phyloP scores from a whole-genome alignment of 768 basidiomycete genomes.

The Kwoniella shandongensis region DNA sequence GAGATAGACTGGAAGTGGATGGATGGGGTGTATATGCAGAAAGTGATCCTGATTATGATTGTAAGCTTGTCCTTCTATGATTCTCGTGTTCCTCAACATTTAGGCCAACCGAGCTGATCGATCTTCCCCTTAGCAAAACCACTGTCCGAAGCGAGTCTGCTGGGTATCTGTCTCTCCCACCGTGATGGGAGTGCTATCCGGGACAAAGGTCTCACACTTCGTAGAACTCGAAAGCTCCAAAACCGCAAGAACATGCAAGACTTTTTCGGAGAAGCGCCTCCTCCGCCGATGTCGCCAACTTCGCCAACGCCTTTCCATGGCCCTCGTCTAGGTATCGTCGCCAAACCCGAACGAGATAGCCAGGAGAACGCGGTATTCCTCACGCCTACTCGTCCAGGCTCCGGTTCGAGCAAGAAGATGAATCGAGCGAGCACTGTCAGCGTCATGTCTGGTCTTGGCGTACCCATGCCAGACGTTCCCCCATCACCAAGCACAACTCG shows the following conservation, averaged over 20 bases:
- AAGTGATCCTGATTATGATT: slow-evolving; percentile 57
- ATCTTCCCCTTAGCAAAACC: slow-evolving; percentile 61
- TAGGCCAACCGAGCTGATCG: slow-evolving; percentile 8
- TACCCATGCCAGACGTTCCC: slow-evolving; percentile 66
- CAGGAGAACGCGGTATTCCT: slow-evolving; percentile 40
- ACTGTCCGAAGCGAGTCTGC: slow-evolving; percentile 74
- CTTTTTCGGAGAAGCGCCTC: slow-evolving; percentile 60
- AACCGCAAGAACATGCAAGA: slow-evolving; percentile 55
- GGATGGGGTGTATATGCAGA: slow-evolving; percentile 86
- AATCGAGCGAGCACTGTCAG: slow-evolving; percentile 94
- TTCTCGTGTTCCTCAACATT: slow-evolving; percentile 3
- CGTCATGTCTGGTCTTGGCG: slow-evolving; percentile 89
- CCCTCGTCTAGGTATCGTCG: slow-evolving; percentile 43
- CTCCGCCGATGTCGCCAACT: slow-evolving; percentile 52
- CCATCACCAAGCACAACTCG: slow-evolving; percentile 59
- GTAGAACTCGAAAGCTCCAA: slow-evolving; percentile 57
- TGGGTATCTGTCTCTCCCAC: slow-evolving; percentile 78
- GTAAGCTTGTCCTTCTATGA: slow-evolving; percentile 39
- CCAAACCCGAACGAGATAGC: slow-evolving; percentile 11
- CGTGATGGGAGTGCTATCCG: slow-evolving; percentile 70
- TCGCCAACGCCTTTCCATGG: slow-evolving; percentile 52
- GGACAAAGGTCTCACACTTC: slow-evolving; percentile 74
- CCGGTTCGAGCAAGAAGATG: slow-evolving; percentile 59
- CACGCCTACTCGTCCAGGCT: slow-evolving; percentile 18
- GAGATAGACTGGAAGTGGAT: slow-evolving; percentile 70